Evolutionary conservation across 306 rosid genomes (phyloP).

Genomic region (Mucuna pruriens): DNA sequence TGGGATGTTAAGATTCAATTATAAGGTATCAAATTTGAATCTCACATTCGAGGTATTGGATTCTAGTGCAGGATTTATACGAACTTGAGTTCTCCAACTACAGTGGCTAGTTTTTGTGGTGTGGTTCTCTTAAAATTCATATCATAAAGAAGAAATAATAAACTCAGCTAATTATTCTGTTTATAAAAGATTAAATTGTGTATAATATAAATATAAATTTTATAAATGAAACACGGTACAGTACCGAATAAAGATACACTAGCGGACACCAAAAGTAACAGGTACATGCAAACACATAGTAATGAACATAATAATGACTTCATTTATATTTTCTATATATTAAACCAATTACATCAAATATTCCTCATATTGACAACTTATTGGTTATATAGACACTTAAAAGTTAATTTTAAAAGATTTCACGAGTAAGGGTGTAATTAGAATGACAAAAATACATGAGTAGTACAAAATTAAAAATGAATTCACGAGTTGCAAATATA

Average conservation of each 20-base stretch:
- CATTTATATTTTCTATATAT: background rate
- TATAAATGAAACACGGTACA: background rate
- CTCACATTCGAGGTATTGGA: background rate
- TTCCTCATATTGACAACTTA: background rate
- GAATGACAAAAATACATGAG: background rate
- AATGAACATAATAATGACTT: background rate
- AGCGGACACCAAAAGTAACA: constrained; percentile 6
- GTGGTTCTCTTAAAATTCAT: background rate
- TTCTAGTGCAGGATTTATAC: background rate
- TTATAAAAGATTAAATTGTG: constrained; percentile 3
- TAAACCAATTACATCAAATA: background rate
- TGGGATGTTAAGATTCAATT: background rate
- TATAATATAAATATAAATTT: constrained; percentile 2
- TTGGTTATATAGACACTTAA: constrained; percentile 11
- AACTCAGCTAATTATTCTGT: constrained; percentile 20
- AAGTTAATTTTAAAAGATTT: constrained; percentile 19
- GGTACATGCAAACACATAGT: background rate
- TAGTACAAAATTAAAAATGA: background rate
- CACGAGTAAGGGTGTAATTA: background rate
- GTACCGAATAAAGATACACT: background rate
- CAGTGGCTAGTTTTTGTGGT: background rate
- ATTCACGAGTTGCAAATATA: background rate
- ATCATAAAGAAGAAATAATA: constrained; percentile 14
- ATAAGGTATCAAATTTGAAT: background rate
- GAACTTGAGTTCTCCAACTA: background rate